Base-by-base conservation (phyloP, 768 basidiomycete genomes). In the Termitomyces sp. region DNA sequence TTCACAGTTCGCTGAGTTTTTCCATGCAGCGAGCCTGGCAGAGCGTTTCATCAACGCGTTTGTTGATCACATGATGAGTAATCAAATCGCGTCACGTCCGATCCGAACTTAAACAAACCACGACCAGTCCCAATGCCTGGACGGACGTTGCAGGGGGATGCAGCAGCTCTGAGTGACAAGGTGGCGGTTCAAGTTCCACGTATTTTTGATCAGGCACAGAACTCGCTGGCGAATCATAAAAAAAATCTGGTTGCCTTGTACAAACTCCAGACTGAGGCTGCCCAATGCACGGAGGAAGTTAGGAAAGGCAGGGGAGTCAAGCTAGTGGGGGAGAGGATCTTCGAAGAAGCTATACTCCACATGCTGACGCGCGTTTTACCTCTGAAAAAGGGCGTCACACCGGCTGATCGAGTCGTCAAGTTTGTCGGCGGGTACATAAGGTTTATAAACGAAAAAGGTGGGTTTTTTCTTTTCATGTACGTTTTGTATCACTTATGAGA, bases 201-300 rank as follows among this genome's bases (percentile, higher is more conserved):
- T 32, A 89, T 94, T 41, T 91, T 95, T 57, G 83, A 89, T 27
- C 89, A 96, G 70, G 89, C 78, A 0, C 91, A 94, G 66, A 72
- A 66, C 7, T 83, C 87, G 0, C 69, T 77, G 13, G 84, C 89
- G 9, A 94, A 91, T 67, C 94, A 98, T 69, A 85, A 87, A 57
- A 97, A 97, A 77, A 96, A 97, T 70, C 75, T 86, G 48, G 86
- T 92, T 39, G 83, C 85, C 0, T 79, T 97, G 3, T 77, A 91
- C 75, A 92, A 92, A 67, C 70, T 95, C 39, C 92, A 95, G 53
- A 53, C 70, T 4, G 78, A 88, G 50, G 86, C 86, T 10, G 83
- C 86, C 1, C 62, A 71, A 13, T 72, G 76, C 60, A 81, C 74
- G 2, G 76, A 86, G 56, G 53, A 73, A 3, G 64, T 80, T n/a